Evolutionary conservation across 2,329 filamentous ascomycete genomes (phyloP).

Genomic region (Botrytis paeoniae): DNA sequence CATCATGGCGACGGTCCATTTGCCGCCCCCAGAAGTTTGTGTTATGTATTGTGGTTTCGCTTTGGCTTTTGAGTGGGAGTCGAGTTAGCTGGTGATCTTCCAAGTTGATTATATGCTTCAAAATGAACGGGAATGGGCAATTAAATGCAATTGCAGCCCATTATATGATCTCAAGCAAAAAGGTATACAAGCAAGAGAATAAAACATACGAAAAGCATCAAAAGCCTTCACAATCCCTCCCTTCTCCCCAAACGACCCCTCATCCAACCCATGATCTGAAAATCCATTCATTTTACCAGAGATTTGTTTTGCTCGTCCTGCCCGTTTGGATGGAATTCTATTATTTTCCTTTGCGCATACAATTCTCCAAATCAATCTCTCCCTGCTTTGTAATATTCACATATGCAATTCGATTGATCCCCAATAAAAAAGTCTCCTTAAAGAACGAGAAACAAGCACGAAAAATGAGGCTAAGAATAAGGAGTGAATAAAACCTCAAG

Average conservation of each 20-base stretch:
- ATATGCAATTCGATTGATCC: neutral
- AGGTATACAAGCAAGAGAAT: neutral
- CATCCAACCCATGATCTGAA: constrained; percentile 66
- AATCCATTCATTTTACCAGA: constrained; percentile 68
- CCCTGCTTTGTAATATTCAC: neutral
- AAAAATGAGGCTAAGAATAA: neutral
- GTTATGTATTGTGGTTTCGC: constrained; percentile 91
- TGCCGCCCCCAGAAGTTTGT: constrained; percentile 79
- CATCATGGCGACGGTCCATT: constrained; percentile 85
- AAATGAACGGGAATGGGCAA: neutral
- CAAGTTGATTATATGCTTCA: neutral
- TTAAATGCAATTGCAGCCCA: neutral
- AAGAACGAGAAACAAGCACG: neutral
- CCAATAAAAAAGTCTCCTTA: neutral
- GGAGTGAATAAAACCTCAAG: neutral
- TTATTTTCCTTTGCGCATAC: neutral
- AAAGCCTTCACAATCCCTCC: constrained; percentile 76
- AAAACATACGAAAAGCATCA: constrained; percentile 85
- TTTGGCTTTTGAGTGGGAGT: constrained; percentile 63
- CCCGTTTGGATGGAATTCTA: neutral
- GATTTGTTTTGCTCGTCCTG: neutral
- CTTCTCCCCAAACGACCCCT: constrained; percentile 76
- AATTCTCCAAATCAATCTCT: neutral
- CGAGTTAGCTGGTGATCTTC: neutral
- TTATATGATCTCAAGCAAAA: neutral